These are phyloP conservation scores for Penicillium cinerascens DNA, from an alignment of 495 filamentous ascomycete genomes.

Conservation along the genomic window DNA sequence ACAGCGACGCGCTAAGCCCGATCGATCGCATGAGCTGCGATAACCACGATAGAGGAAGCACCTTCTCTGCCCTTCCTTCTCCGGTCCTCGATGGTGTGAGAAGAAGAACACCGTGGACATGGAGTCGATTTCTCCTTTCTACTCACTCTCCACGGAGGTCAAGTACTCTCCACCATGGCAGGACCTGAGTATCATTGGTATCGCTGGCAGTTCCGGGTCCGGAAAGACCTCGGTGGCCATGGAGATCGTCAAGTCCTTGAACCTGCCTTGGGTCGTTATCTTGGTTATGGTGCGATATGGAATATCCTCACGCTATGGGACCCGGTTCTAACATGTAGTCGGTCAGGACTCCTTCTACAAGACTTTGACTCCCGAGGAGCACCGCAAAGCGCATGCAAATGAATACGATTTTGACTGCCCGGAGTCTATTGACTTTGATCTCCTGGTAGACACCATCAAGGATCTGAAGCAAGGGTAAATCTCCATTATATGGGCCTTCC, in stretches of 20 bases:
- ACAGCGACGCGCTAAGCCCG: slow-evolving; percentile 22
- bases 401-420: slow-evolving; percentile 96
- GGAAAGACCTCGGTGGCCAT: slow-evolving; percentile 95
- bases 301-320: not conserved
- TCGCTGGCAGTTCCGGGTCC: slow-evolving; percentile 93
- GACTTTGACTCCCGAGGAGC: slow-evolving; percentile 68
- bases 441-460: slow-evolving; percentile 71
- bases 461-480: slow-evolving; percentile 89
- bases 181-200: slow-evolving; percentile 88
- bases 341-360: slow-evolving; percentile 95
- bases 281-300: slow-evolving; percentile 74
- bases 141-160: slow-evolving; percentile 45
- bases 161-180: slow-evolving; percentile 94
- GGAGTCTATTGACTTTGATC: slow-evolving; percentile 91
- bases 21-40: slow-evolving; percentile 10
- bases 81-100: slow-evolving; percentile 6
- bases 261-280: slow-evolving; percentile 96
- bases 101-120: slow-evolving; percentile 20
- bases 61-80: not conserved
- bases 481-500: not conserved
- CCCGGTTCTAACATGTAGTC: slow-evolving; percentile 20
- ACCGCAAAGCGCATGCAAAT: slow-evolving; percentile 72
- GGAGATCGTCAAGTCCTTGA: slow-evolving; percentile 83
- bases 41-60: slow-evolving; percentile 1
- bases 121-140: slow-evolving; percentile 46